A percentile compares a stretch with the other conserved stretches of the same genome.
Conservation (phyloP, 2,329 filamentous ascomycete species). For the Endothia cerciana region DNA sequence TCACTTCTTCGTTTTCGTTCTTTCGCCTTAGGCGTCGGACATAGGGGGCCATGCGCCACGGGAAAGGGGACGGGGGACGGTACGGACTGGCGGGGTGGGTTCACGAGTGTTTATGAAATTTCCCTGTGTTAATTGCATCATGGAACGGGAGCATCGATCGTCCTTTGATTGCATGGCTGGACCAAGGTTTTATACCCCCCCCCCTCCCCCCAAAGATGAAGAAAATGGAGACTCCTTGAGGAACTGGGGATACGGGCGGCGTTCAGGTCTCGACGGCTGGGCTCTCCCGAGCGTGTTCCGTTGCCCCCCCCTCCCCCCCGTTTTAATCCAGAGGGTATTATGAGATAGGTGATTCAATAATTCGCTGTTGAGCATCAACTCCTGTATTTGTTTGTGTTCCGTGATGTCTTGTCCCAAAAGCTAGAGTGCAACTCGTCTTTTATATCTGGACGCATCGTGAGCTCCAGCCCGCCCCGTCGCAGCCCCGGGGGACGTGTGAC, state of each 20-base stretch:
- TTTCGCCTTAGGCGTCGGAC: not conserved
- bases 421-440: not conserved
- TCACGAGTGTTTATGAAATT: not conserved
- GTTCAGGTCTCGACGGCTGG: slow-evolving; percentile 1
- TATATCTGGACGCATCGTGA: not conserved
- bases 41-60: slow-evolving; percentile 1
- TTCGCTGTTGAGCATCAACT: not conserved
- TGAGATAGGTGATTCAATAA: not conserved
- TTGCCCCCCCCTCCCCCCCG: not conserved
- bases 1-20: slow-evolving; percentile 14
- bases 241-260: not conserved
- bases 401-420: not conserved
- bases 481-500: not conserved
- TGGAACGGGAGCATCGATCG: slow-evolving; percentile 7
- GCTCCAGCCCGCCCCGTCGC: not conserved
- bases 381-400: not conserved
- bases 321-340: slow-evolving; percentile 1
- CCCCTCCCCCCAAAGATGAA: too few species aligned
- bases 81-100: slow-evolving; percentile 1
- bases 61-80: not conserved
- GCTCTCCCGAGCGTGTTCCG: not conserved
- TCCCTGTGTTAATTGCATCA: slow-evolving; percentile 7
- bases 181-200: slow-evolving; percentile 19
- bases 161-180: slow-evolving; percentile 3
- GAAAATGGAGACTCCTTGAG: not conserved